Percentiles rank a stretch among this genome's conserved stretches.
These are phyloP conservation scores for Rhizopus microsporus DNA, from an alignment of 371 early-diverging fungal genomes.

Conservation along the genomic window DNA sequence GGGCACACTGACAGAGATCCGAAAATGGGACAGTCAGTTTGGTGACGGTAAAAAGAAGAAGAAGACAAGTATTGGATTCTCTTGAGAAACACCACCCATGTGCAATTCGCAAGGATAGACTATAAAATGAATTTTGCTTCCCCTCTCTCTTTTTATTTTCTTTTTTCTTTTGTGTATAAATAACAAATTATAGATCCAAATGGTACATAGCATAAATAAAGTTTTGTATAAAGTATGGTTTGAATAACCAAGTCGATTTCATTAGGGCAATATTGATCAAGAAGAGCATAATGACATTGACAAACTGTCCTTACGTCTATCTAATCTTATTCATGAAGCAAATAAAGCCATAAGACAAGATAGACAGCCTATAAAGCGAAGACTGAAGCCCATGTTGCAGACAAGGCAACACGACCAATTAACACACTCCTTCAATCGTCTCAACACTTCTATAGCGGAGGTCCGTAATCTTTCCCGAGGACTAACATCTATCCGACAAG, in stretches of 20 bases:
- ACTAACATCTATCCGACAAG: no score
- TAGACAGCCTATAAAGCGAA: no score
- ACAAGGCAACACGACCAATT: no score
- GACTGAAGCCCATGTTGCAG: no score
- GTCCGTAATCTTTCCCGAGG: no score
- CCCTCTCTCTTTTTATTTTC: not conserved
- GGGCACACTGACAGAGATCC: slow-evolving; percentile 78
- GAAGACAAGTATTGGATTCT: slow-evolving; percentile 40
- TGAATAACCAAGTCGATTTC: not conserved
- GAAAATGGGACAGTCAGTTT: slow-evolving; percentile 87
- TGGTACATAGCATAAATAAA: not conserved
- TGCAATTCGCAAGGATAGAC: slow-evolving; percentile 3
- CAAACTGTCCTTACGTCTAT: slow-evolving; percentile 31
- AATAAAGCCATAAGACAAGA: slow-evolving; percentile 28
- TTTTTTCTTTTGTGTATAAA: slow-evolving; percentile 4
- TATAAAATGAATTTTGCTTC: not conserved
- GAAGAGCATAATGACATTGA: slow-evolving; percentile 24
- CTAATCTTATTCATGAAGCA: slow-evolving; percentile 30
- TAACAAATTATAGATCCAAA: not conserved
- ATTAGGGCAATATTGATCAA: not conserved
- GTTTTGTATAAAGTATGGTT: no score
- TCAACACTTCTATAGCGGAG: no score
- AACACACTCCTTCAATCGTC: no score
- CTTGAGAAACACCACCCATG: slow-evolving; percentile 24
- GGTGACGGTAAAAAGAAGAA: slow-evolving; percentile 72